A percentile compares a stretch with the other conserved stretches of the same genome.
Conservation (phyloP, 169 alveolate species). For the Cryptosporidium viatorum region DNA sequence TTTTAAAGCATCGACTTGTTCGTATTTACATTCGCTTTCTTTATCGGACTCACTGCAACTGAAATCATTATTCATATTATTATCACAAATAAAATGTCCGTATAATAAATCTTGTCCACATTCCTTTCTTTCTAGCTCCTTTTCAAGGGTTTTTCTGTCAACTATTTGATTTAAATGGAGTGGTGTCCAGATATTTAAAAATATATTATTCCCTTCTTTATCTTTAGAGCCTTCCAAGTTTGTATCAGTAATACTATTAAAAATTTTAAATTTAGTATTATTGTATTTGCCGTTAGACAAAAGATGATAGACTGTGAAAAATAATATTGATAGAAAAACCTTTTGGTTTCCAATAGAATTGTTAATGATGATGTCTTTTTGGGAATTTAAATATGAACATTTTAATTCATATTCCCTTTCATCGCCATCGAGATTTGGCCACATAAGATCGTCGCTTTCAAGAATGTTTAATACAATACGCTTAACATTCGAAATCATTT, state of each 20-base stretch:
- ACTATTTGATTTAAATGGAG: constrained; percentile 81
- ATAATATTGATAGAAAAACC: constrained; percentile 32
- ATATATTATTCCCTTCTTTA: constrained; percentile 79
- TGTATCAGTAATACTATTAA: constrained; percentile 10
- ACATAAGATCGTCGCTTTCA: neutral
- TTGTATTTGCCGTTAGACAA: constrained; percentile 12
- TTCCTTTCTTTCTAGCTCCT: constrained; percentile 75
- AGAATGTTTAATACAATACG: constrained; percentile 22
- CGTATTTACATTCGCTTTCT: constrained; percentile 1
- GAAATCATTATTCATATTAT: neutral
- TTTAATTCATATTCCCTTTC: constrained; percentile 47
- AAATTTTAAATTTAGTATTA: constrained; percentile 16
- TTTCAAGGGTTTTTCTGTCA: constrained; percentile 81
- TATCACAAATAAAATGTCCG: constrained; percentile 68
- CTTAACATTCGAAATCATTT: neutral
- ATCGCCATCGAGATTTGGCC: constrained; percentile 30
- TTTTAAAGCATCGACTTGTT: neutral
- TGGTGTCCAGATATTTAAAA: constrained; percentile 84
- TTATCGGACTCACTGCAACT: constrained; percentile 33
- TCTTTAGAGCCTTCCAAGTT: constrained; percentile 60
- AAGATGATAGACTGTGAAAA: constrained; percentile 8
- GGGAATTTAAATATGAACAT: constrained; percentile 33
- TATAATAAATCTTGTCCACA: constrained; percentile 76
- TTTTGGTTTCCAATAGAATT: constrained; percentile 12
- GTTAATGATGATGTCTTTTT: neutral